phyloP scores from a whole-genome alignment of 768 basidiomycete species.

The Calocybe gangraenosa region DNA sequence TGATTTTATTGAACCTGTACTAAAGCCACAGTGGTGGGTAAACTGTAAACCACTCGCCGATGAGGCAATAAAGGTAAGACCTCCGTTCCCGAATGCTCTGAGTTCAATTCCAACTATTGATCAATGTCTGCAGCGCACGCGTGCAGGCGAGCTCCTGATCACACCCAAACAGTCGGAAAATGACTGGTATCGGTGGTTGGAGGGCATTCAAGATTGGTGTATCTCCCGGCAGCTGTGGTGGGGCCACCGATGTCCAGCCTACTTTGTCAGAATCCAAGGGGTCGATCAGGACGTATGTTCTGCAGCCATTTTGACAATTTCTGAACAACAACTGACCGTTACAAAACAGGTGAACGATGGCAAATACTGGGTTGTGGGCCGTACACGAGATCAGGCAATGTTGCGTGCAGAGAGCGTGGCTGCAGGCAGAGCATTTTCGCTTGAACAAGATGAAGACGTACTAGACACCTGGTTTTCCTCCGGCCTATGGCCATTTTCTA shows the following conservation, averaged over 20 bases:
- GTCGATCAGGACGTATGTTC: conserved; percentile 56
- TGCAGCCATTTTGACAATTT: neutral
- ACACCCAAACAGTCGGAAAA: conserved; percentile 81
- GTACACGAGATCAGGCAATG: conserved; percentile 71
- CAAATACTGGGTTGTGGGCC: conserved; percentile 89
- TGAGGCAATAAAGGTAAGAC: conserved; percentile 74
- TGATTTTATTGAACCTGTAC: conserved; percentile 89
- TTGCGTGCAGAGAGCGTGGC: conserved; percentile 70
- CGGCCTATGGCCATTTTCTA: conserved; percentile 95
- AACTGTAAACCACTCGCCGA: conserved; percentile 88
- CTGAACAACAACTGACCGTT: no score
- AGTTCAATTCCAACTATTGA: neutral
- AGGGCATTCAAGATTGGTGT: conserved; percentile 97
- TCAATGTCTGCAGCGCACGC: conserved; percentile 64
- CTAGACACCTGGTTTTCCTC: conserved; percentile 99
- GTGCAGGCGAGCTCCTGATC: conserved; percentile 82
- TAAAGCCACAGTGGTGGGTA: conserved; percentile 99
- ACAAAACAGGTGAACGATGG: conserved; percentile 65
- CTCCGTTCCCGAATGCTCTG: no score
- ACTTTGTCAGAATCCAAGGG: conserved; percentile 85
- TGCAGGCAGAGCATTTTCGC: conserved; percentile 57
- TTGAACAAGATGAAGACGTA: conserved; percentile 95
- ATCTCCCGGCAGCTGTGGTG: conserved; percentile 99
- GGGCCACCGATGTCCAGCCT: conserved; percentile 96
- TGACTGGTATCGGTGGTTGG: conserved; percentile 97